Conservation (phyloP, 1,284 basidiomycete genomes). For the Ceratorhiza oryzae-sativae region DNA sequence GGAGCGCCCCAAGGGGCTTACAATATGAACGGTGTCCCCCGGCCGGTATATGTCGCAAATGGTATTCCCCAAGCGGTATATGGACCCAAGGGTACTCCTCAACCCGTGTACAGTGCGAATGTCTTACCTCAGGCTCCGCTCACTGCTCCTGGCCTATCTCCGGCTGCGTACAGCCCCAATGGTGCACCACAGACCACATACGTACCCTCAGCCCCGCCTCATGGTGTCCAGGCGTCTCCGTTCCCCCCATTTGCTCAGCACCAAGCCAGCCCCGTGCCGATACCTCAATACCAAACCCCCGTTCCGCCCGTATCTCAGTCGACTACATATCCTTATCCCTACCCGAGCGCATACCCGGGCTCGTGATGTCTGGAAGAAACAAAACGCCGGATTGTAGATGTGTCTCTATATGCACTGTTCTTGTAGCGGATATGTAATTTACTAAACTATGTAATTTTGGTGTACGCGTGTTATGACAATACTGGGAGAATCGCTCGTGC, state of each 20-base stretch:
- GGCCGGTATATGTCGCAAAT: too few species aligned
- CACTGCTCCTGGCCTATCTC: neutral
- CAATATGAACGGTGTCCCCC: neutral
- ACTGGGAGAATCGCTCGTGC: too few species aligned
- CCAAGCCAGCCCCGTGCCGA: neutral
- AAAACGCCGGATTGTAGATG: conserved; percentile 10
- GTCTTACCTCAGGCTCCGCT: neutral
- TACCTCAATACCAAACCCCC: conserved; percentile 29
- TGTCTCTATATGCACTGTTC: neutral
- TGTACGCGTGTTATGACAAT: neutral
- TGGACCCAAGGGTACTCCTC: neutral
- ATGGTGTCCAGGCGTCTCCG: neutral
- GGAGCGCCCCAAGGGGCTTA: neutral
- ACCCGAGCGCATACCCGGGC: conserved; percentile 17
- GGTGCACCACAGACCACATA: neutral
- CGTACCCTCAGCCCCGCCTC: neutral
- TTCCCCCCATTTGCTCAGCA: conserved; percentile 2
- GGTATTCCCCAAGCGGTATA: neutral
- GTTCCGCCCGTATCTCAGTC: conserved; percentile 29
- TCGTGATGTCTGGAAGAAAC: neutral
- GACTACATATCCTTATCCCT: conserved; percentile 24
- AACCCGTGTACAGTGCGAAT: neutral
- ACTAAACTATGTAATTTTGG: conserved; percentile 33
- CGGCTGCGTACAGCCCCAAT: neutral
- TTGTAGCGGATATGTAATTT: conserved; percentile 35